Percentiles rank a stretch among this genome's conserved stretches.
phyloP scores from a whole-genome alignment of 352 stramenopile genomes.

The Bremia lactucae region DNA sequence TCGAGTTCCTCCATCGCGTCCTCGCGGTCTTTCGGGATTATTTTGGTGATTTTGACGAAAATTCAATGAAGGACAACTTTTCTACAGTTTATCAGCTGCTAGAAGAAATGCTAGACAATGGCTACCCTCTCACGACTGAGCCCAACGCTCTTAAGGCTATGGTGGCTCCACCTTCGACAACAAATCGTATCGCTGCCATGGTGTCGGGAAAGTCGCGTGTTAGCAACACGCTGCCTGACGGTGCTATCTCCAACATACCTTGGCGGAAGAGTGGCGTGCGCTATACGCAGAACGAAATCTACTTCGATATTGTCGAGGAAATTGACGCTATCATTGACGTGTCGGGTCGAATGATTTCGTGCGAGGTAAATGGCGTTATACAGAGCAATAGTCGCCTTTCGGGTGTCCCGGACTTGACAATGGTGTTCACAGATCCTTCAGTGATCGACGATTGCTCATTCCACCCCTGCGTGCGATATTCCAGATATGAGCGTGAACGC shows the following conservation, averaged over 20 bases:
- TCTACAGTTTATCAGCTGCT: conserved; percentile 93
- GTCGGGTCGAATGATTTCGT: conserved; percentile 87
- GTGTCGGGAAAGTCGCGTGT: conserved; percentile 86
- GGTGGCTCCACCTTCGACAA: conserved; percentile 91
- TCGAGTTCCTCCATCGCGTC: conserved; percentile 96
- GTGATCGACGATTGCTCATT: conserved; percentile 98
- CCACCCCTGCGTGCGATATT: conserved; percentile 96
- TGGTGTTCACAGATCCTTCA: conserved; percentile 93
- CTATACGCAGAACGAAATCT: conserved; percentile 97
- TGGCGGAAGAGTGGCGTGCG: conserved; percentile 94
- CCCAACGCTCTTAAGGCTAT: conserved; percentile 96
- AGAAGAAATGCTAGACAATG: conserved; percentile 97
- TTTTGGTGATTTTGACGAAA: conserved; percentile 94
- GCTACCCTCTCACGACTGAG: conserved; percentile 95
- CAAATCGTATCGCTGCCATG: conserved; percentile 82
- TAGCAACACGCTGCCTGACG: conserved; percentile 86
- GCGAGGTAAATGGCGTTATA: conserved; percentile 92
- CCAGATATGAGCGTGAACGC: conserved; percentile 90
- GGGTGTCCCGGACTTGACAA: conserved; percentile 93
- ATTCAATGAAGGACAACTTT: conserved; percentile 97
- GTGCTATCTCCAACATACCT: conserved; percentile 92
- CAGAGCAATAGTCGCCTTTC: conserved; percentile 92
- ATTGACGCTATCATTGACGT: conserved; percentile 94
- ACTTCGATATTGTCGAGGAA: conserved; percentile 97
- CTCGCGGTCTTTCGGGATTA: conserved; percentile 95